Conservation (phyloP, 805 yeast genomes). For the Starmerella floris region DNA sequence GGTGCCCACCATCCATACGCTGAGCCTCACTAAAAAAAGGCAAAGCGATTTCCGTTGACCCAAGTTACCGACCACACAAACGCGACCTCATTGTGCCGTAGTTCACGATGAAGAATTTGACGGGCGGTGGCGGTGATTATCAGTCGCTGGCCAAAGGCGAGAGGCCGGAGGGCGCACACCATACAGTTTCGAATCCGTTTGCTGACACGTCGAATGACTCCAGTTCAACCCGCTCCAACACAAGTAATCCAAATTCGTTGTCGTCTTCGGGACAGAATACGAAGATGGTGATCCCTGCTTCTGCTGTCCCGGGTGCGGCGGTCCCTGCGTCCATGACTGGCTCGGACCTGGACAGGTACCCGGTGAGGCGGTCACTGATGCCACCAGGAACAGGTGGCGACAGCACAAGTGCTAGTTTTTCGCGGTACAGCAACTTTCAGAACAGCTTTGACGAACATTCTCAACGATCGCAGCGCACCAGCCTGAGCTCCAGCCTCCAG, state of each 20-base stretch:
- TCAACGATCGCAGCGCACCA: conserved; percentile 15
- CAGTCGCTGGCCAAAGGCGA: conserved; percentile 17
- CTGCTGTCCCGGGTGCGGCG: conserved; percentile 3
- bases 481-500: conserved; percentile 14
- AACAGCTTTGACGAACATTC: conserved; percentile 10
- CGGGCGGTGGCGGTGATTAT: conserved; percentile 15
- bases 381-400: conserved; percentile 10
- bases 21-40: background rate
- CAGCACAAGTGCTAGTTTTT: conserved; percentile 13
- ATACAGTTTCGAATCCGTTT: conserved; percentile 23
- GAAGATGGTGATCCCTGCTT: background rate
- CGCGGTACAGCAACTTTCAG: conserved; percentile 15
- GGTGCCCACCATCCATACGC: background rate
- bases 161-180: conserved; percentile 10
- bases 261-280: conserved; percentile 10
- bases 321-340: conserved; percentile 17
- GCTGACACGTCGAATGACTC: conserved; percentile 19
- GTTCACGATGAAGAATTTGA: conserved; percentile 13
- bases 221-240: conserved; percentile 13
- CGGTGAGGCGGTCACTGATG: conserved; percentile 22
- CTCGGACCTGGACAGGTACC: conserved; percentile 29
- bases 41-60: background rate
- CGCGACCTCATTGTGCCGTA: background rate
- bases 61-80: background rate
- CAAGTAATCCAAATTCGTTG: conserved; percentile 8